These are phyloP conservation scores for Rhizopogon vesiculosus DNA, from an alignment of 768 basidiomycete genomes.

Conservation along the genomic window DNA sequence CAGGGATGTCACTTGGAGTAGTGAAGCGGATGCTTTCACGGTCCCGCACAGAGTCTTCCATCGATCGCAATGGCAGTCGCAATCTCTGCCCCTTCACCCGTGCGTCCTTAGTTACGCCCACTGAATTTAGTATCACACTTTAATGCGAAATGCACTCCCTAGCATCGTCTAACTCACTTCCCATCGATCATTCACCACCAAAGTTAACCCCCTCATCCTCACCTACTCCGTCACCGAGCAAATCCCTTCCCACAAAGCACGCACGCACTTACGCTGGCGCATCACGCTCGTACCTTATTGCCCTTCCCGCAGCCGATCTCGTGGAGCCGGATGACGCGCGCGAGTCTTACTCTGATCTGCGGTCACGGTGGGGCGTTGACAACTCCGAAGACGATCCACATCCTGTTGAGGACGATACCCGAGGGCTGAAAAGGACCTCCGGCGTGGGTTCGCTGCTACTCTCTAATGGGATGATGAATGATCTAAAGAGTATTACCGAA, in stretches of 20 bases:
- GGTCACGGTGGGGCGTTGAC: slow-evolving; percentile 79
- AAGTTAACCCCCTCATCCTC: slow-evolving; percentile 24
- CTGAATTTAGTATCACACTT: neutral
- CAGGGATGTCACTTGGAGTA: slow-evolving; percentile 33
- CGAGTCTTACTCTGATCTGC: slow-evolving; percentile 75
- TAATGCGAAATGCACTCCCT: slow-evolving; percentile 4
- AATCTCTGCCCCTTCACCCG: neutral
- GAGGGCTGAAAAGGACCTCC: slow-evolving; percentile 11
- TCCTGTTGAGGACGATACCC: slow-evolving; percentile 16
- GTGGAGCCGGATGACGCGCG: slow-evolving; percentile 32
- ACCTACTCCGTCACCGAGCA: slow-evolving; percentile 22
- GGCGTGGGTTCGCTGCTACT: slow-evolving; percentile 34
- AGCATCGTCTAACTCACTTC: slow-evolving; percentile 20
- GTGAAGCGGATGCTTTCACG: slow-evolving; percentile 72
- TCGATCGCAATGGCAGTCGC: slow-evolving; percentile 22
- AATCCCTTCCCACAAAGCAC: slow-evolving; percentile 25
- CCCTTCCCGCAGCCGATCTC: slow-evolving; percentile 54
- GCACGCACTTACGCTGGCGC: slow-evolving; percentile 70
- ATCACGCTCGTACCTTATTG: slow-evolving; percentile 76
- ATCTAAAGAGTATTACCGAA: slow-evolving; percentile 76
- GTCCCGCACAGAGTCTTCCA: slow-evolving; percentile 57
- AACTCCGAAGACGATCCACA: slow-evolving; percentile 69
- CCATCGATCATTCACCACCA: slow-evolving; percentile 13
- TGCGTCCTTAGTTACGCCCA: neutral
- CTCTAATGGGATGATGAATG: slow-evolving; percentile 63